Evolutionary conservation across 2,329 filamentous ascomycete genomes (phyloP), one percentile per base, ranked within the genome.

Genomic region (Ophiosphaerella narmari): DNA sequence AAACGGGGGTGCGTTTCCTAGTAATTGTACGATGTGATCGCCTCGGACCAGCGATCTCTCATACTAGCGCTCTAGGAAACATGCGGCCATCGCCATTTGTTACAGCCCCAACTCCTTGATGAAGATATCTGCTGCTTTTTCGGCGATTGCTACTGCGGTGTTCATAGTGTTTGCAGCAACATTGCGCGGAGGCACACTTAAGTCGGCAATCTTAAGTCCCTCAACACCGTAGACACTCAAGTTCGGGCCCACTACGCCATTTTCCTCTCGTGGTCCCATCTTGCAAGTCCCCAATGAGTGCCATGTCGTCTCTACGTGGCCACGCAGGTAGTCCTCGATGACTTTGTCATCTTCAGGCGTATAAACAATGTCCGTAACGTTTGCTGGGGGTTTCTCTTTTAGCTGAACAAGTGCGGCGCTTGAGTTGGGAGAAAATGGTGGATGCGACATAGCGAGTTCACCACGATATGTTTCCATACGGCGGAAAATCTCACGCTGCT

Each of bases 401-500:
- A 68, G 65, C 50, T 68, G 59, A 8, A 68, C 47, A 1, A 59
- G 54, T 5, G 73, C 68, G 34, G 61, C 82, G 75, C 84, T 84
- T 43, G 69, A 73, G 7, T 34, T 34, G 11, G 29, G 40, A 14
- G 40, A 5, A 23, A 43, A 43, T 1, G 14, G 34, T 11, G 75
- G 76, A 46, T 77, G 75, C 5, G 59, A 62, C 13, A 54, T 59
- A 1, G 62, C 65, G n/a, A 78, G 48, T 52, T 76, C 72, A 24
- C 76, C 76, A 8, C 68, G 69, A 68, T 80, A 86, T 49, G 77
- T 74, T 2, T 76, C 68, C 62, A 82, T 80, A 12, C 83, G 80
- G 2, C 85, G 80, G 18, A 78, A 73, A 45, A 87, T 79, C 66
- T 86, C 84, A 2, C 86, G 82, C n/a, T 78, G 76, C 59, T 80